Evolutionary conservation across 176 grass and related monocot species (phyloP), one percentile per base, ranked within the genome.

Genomic region (Pharus latifolius): DNA sequence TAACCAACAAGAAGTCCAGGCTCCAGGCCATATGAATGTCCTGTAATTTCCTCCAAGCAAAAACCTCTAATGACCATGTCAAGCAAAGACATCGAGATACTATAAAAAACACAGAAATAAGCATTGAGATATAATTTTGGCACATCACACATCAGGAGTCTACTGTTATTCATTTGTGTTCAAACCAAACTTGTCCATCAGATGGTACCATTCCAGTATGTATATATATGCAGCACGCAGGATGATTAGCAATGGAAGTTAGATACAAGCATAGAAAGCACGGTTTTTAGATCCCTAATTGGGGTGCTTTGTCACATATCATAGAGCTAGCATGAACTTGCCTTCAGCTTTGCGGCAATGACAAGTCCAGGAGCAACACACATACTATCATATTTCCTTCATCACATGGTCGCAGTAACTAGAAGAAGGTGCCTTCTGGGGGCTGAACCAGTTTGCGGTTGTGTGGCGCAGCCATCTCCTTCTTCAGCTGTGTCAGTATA

Each of bases 401-500:
- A 17, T 37, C 18, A 8, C 18, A 8, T 38, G 59, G 33, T 42
- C 23, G 8, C 15, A 6, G 5, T 56, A 1, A 20, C 35, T 63
- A 32, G 74, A 84, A 79, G 62, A 55, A 85, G 10, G 84, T 73
- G 20, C 78, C 78, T 34, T 87, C 84, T 0, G 78, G 72, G 2
- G 84, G 67, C 52, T 82, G 78, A n/a, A 82, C 47, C 20, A 87
- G 61, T 60, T 82, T 83, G 1, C 74, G 68, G 45, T 69, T 87
- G 46, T 82, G 74, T 13, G 85, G 60, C 27, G 79, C 55, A 1
- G 62, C 48, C 85, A 88, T 88, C 69, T 83, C 85, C 55, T 79
- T 65, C 75, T 83, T 83, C 24, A 88, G 69, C 40, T 83, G 85
- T 1, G 69, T 83, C 32, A 88, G 67, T 8, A 79, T 63, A 22